These are phyloP conservation scores for Calvatia gigantea DNA, from an alignment of 768 basidiomycete species.

Conservation along the genomic window DNA sequence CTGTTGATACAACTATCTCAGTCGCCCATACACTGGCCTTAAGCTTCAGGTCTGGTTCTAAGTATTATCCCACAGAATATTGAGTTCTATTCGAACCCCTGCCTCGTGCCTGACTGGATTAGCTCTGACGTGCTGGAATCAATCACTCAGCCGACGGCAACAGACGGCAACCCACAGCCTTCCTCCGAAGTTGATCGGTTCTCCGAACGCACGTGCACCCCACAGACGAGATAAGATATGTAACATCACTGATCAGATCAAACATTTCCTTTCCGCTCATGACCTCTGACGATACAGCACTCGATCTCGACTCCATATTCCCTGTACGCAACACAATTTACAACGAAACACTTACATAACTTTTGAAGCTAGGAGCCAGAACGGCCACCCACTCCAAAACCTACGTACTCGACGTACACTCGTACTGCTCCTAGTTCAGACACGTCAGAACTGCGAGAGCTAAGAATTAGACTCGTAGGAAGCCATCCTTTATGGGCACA, in stretches of 20 bases:
- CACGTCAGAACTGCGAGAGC: constrained; percentile 20
- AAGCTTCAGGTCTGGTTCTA: too few relatives aligned
- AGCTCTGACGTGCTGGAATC: too few relatives aligned
- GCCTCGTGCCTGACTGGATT: too few relatives aligned
- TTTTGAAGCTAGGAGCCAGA: constrained; percentile 51
- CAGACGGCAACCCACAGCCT: not conserved
- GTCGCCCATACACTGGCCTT: too few relatives aligned
- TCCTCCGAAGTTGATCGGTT: not conserved
- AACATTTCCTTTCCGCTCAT: not conserved
- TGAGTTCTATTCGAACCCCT: too few relatives aligned
- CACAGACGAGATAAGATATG: not conserved
- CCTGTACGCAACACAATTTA: constrained; percentile 30
- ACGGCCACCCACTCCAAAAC: constrained; percentile 64
- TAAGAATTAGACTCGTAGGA: constrained; percentile 71
- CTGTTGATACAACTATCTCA: too few relatives aligned
- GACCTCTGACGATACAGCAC: constrained; percentile 28
- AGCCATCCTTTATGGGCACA: constrained; percentile 83
- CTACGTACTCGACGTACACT: constrained; percentile 48
- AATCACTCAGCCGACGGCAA: too few relatives aligned
- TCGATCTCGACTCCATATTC: constrained; percentile 44
- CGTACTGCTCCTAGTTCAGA: constrained; percentile 37
- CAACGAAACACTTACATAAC: not conserved
- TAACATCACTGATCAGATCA: not conserved
- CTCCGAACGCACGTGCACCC: not conserved
- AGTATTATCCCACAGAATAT: too few relatives aligned